Evolutionary conservation across 2,329 filamentous ascomycete species (phyloP).

Genomic region (Beauveria sp.): DNA sequence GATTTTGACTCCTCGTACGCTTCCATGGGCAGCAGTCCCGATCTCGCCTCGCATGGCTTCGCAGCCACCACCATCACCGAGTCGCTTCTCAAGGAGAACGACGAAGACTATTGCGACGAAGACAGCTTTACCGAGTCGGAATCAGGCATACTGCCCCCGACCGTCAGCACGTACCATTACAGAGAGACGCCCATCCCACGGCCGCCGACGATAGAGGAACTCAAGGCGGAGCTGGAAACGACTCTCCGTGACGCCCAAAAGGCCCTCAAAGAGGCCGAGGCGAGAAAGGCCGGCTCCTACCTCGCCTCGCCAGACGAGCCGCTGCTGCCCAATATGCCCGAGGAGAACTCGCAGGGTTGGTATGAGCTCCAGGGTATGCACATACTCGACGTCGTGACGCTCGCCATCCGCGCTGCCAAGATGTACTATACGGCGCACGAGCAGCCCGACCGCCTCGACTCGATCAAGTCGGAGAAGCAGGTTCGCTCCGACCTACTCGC

Average conservation of each 20-base stretch:
- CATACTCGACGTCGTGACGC: conserved; percentile 82
- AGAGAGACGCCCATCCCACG: conserved; percentile 74
- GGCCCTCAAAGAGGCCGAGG: conserved; percentile 53
- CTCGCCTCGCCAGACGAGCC: conserved; percentile 21
- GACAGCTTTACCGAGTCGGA: conserved; percentile 56
- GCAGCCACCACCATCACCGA: conserved; percentile 31
- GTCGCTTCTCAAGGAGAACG: conserved; percentile 38
- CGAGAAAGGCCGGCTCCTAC: conserved; percentile 26
- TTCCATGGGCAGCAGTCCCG: conserved; percentile 52
- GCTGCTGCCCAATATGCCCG: conserved; percentile 31
- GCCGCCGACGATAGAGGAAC: conserved; percentile 71
- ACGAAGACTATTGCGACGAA: conserved; percentile 40
- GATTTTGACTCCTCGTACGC: conserved; percentile 54
- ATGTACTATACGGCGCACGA: conserved; percentile 95
- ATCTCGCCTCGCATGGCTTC: conserved; percentile 35
- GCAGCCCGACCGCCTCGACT: conserved; percentile 72
- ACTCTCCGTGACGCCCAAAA: conserved; percentile 62
- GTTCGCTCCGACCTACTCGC: conserved; percentile 77
- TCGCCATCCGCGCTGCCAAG: conserved; percentile 92
- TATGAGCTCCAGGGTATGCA: conserved; percentile 87
- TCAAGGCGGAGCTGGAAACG: conserved; percentile 60
- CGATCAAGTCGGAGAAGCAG: conserved; percentile 79
- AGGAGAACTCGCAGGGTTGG: conserved; percentile 55
- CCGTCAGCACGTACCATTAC: conserved; percentile 89
- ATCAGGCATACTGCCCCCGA: conserved; percentile 84